A percentile compares a stretch with the other conserved stretches of the same genome.
phyloP scores from a whole-genome alignment of 139 green algal genomes.

The Desmodesmus armatus region DNA sequence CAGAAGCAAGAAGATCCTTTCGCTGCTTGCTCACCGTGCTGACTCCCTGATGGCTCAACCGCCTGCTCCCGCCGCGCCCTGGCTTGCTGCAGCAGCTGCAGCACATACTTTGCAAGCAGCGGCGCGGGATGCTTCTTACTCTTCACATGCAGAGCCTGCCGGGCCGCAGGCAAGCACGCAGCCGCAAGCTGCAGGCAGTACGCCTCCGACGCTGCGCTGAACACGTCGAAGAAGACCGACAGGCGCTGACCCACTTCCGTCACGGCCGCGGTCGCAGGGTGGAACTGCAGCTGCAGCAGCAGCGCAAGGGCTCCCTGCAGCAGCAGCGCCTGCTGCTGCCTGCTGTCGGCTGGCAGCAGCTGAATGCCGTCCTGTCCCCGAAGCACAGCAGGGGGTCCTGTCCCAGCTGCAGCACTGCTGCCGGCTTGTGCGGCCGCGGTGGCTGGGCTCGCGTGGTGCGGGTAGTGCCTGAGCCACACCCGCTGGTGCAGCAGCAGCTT shows the following conservation, averaged over 20 bases:
- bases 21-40: background rate
- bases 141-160: constrained; percentile 21
- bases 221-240: constrained; percentile 38
- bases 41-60: background rate
- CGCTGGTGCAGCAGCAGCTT: constrained; percentile 45
- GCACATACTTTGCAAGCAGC: constrained; percentile 20
- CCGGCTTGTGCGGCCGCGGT: background rate
- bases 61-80: too few relatives aligned
- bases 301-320: background rate
- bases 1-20: too few relatives aligned
- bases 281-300: constrained; percentile 39
- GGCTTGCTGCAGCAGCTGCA: constrained; percentile 56
- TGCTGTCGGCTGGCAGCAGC: background rate
- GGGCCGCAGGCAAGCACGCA: constrained; percentile 28
- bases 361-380: background rate
- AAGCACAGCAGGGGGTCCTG: background rate
- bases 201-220: background rate
- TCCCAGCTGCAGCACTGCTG: background rate
- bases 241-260: constrained; percentile 14
- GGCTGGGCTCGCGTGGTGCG: background rate
- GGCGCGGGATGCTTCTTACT: constrained; percentile 12
- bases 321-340: constrained; percentile 23
- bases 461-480: constrained; percentile 5
- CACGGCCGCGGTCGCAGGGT: constrained; percentile 15
- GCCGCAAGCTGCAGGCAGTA: constrained; percentile 28